Evolutionary conservation across 192 early-diverging fungal genomes (phyloP), one percentile per base, ranked within the genome.

Genomic region (Entomortierella beljakovae): DNA sequence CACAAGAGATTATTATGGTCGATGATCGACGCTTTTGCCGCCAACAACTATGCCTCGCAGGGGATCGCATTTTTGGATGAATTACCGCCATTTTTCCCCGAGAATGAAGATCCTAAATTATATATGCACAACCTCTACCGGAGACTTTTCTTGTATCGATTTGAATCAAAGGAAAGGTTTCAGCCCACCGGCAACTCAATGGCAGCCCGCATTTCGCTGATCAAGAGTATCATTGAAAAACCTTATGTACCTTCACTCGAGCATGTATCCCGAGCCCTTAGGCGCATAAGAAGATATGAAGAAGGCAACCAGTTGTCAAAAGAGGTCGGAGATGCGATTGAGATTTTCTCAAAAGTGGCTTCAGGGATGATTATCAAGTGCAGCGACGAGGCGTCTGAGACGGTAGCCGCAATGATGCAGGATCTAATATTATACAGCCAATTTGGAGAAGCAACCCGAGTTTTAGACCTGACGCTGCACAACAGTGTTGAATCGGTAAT

Each of bases 31-130:
- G 71, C 56, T 1, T 74, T 74, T 55, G 51, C 38, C 0, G 37
- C 40, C 18, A 74, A 61, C 31, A 49, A 48, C 18, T 7, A 38
- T 28, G 23, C 28, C 22, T 18, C 28, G 5, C 31, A 74, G 1
- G 71, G 71, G 26, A 60, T 66, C 48, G 50, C 50, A 20, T 74
- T 74, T 37, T 23, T 74, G 29, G 71, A 72, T 40, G 38, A 25
- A 31, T 25, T 71, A 25, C 57, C 58, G 13, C 8, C 6, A 28
- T 29, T 15, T 3, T 5, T 18, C 13, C 9, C 28, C 1, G 28
- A 42, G 2, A 26, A 40, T 3, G 51, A 28, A 28, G 28, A 34
- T 11, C 25, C 23, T 2, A 22, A 5, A 22, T 29, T 23, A 23
- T 63, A 51, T 25, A 46, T 50, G 1, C 61, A 43, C 15, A 51